Base-by-base conservation (phyloP, 495 filamentous ascomycete genomes). In the Neohortaea acidophila region DNA sequence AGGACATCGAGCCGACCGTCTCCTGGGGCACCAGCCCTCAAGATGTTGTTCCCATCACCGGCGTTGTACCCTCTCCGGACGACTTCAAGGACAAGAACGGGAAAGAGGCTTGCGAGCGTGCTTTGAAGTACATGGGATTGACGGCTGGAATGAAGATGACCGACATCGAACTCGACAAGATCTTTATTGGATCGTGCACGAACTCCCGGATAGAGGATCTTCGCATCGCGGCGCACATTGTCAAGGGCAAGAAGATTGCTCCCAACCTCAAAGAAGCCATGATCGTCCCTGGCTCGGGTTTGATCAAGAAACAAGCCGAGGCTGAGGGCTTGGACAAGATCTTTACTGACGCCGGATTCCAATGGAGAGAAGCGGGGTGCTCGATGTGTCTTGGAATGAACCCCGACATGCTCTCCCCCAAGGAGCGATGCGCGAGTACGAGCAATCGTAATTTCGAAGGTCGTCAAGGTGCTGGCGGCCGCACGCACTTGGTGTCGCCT, bases 301-400 rank as follows among this genome's bases (percentile, higher is more conserved):
- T 94, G 7, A 79, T 97, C 49, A 97, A 96, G 68, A 72, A 77
- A 53, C 81, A 89, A 58, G 89, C 89, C 12, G 89, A 97, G 59
- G 58, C 70, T 0, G 89, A 97, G 58, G 85, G 86, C 36, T 75
- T 97, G 0, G 82, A 96, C 62, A 81, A 81, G 65, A 79, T 93
- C 48, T 97, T 97, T 58, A 56, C 63, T 14, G 83, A 92, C 29
- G 84, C 89, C 36, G 89, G 89, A 6, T 96, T 94, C 40, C 89
- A 97, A 56, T 96, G 87, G 87, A 72, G 89, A 42, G 89, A 97
- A 68, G 89, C 89, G 41, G 89, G 89, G 30, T 97, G 89, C 67
- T 86, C 79, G 37, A 97, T 97, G 89, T 97, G 89, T 51, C 71
- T 97, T 21, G 89, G 89, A 58, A 97, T 97, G 89, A 97, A 97